Evolutionary conservation across 2,329 filamentous ascomycete genomes (phyloP).

Genomic region (Grosmannia clavigera): DNA sequence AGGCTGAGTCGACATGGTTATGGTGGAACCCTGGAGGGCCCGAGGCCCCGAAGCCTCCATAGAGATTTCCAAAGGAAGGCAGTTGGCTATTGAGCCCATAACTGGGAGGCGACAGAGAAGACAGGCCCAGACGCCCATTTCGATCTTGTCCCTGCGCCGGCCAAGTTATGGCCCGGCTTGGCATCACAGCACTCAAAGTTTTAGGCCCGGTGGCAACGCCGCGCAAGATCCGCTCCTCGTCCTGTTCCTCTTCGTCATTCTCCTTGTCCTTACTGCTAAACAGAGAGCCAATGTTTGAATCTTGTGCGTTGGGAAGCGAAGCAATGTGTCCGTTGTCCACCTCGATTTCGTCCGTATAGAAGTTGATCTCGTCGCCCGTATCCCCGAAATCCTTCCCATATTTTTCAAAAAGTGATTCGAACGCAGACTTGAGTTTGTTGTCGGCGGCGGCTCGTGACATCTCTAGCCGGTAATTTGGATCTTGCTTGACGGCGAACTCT

Average conservation of each 20-base stretch:
- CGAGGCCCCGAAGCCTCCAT: background rate
- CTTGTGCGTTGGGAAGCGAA: constrained; percentile 23
- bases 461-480: constrained; percentile 45
- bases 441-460: constrained; percentile 55
- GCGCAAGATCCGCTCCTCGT: constrained; percentile 17
- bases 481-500: constrained; percentile 33
- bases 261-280: constrained; percentile 15
- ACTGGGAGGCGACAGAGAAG: constrained; percentile 6
- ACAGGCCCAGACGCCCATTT: background rate
- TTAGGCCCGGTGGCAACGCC: constrained; percentile 3
- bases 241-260: constrained; percentile 12
- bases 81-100: background rate
- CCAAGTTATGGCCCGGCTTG: background rate
- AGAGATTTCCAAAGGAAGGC: background rate
- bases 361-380: constrained; percentile 80
- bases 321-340: constrained; percentile 81
- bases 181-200: background rate
- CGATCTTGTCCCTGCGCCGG: background rate
- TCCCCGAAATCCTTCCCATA: constrained; percentile 74
- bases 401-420: constrained; percentile 82
- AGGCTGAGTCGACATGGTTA: constrained; percentile 22
- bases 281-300: background rate
- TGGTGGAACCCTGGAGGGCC: constrained; percentile 10
- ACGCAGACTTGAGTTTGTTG: constrained; percentile 63
- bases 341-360: constrained; percentile 68